Evolutionary conservation across 768 basidiomycete species (phyloP), one percentile per base, ranked within the genome.

Genomic region (Lentinula detonsa): DNA sequence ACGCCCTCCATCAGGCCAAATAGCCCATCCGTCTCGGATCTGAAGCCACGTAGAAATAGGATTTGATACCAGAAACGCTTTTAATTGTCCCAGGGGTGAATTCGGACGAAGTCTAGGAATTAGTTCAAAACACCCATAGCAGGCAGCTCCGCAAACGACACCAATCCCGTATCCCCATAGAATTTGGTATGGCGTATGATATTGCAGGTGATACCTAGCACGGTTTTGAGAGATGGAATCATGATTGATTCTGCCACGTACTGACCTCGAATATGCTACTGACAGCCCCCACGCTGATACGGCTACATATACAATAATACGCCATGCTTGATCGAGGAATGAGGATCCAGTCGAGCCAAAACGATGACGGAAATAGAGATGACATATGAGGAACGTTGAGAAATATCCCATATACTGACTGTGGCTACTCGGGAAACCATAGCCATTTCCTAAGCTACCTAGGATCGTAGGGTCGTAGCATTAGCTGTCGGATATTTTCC

Each of bases 341-440:
- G 61, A 56, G 31, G 59, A 77, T 6, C 88, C 87, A 1, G 81
- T 84, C 2, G 83, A 72, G 2, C 76, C 60, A 64, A 90, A 91
- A 3, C 80, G 78, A 66, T 93, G 90, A 39, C 84, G 83, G 64
- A 85, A 86, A 64, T 81, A 81, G 53, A 93, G 68, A 72, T 94
- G 92, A 67, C 87, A 84, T 46, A 86, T 68, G 48, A 93, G 71
- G 71, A 93, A 94, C 0, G 90, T 78, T 5, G 87, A 78, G 64
- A 94, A 93, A 72, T 90, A 94, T 15, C 85, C 92, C 92, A 94
- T 93, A 70, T 87, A 92, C 72, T 94, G 92, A 71, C 90, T 91
- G 68, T 94, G 92, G 13, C 90, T 92, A 0, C 91, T 93, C 0
- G 92, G 92, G 66, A 93, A 93, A 6, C 91, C 92, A 68, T 92